These are phyloP conservation scores for Penicillium pancosmium DNA, from an alignment of 495 filamentous ascomycete genomes.

Conservation along the genomic window DNA sequence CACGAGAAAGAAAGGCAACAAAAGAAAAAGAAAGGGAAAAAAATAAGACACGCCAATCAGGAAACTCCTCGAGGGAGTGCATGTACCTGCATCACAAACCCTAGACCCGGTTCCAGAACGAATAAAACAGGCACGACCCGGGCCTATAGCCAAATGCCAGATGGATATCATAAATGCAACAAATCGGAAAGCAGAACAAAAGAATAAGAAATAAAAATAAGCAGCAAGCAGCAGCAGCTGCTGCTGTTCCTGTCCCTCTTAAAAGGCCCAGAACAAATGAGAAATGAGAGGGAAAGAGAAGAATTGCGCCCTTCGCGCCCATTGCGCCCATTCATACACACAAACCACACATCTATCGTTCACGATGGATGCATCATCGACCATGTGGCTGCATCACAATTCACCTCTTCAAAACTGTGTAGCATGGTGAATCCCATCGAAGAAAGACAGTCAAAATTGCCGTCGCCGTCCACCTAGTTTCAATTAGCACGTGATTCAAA, in stretches of 20 bases:
- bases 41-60: conserved; percentile 2
- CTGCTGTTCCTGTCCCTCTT: not conserved
- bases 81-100: conserved; percentile 17
- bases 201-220: conserved; percentile 12
- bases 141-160: conserved; percentile 14
- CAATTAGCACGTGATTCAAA: conserved; percentile 23
- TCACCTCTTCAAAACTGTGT: conserved; percentile 79
- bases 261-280: not conserved
- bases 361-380: conserved; percentile 53
- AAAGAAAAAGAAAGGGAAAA: conserved; percentile 1
- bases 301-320: conserved; percentile 1
- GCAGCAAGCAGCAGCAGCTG: not conserved
- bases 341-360: not conserved
- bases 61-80: conserved; percentile 6
- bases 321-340: not conserved
- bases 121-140: conserved; percentile 8
- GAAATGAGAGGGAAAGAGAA: conserved; percentile 4
- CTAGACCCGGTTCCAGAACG: conserved; percentile 1
- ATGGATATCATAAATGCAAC: conserved; percentile 38
- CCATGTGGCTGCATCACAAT: conserved; percentile 72
- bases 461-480: conserved; percentile 67
- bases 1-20: not conserved
- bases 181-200: conserved; percentile 7
- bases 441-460: conserved; percentile 67
- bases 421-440: conserved; percentile 77